phyloP scores from a whole-genome alignment of 139 green algal species.

The Chlorella sp. region DNA sequence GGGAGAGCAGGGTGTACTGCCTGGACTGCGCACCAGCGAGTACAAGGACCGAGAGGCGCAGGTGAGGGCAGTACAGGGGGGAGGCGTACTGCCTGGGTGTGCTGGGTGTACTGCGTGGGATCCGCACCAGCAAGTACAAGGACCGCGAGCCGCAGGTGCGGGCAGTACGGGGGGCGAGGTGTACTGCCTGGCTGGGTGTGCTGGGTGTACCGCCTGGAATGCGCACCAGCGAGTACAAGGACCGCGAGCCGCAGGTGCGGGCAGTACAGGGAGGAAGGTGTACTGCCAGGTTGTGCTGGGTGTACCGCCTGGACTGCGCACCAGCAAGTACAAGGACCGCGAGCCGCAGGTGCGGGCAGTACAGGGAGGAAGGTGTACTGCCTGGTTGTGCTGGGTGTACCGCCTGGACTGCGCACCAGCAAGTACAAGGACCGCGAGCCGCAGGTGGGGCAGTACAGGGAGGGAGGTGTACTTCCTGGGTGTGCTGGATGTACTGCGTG shows the following conservation, averaged over 20 bases:
- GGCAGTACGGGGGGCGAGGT: background rate
- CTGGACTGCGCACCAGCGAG: constrained; percentile 94
- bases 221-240: constrained; percentile 89
- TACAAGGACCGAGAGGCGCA: too few species aligned
- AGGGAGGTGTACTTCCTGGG: too few species aligned
- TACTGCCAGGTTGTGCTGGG: too few species aligned
- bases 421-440: constrained; percentile 94
- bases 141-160: constrained; percentile 70
- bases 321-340: constrained; percentile 96
- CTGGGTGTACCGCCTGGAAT: constrained; percentile 98
- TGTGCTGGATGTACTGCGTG: constrained; percentile 98
- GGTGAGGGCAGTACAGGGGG: background rate
- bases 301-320: too few species aligned
- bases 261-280: too few species aligned
- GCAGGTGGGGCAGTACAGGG: constrained; percentile 6
- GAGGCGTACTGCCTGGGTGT: too few species aligned
- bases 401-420: constrained; percentile 93
- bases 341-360: constrained; percentile 55
- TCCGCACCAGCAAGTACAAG: too few species aligned
- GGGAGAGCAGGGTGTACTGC: constrained; percentile 98
- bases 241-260: too few species aligned
- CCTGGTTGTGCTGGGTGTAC: too few species aligned
- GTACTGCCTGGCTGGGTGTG: too few species aligned
- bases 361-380: too few species aligned
- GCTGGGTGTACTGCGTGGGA: too few species aligned